These are phyloP conservation scores for Lachancea fermentati DNA, from an alignment of 805 yeast species.

Conservation along the genomic window DNA sequence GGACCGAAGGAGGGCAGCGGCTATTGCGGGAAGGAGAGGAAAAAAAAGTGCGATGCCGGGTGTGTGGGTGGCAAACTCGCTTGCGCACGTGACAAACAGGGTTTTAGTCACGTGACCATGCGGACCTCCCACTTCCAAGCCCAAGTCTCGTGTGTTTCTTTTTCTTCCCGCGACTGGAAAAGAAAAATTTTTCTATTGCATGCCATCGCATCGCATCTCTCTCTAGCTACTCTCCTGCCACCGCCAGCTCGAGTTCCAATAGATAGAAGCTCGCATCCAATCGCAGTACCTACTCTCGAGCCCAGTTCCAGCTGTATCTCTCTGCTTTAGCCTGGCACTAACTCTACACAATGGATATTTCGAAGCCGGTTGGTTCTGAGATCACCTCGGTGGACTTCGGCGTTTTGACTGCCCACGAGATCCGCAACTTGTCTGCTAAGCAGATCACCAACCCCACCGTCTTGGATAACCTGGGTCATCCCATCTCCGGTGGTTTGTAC, in stretches of 20 bases:
- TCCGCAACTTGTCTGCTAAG: conserved; percentile 82
- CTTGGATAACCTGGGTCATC: conserved; percentile 95
- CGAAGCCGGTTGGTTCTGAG: conserved; percentile 94
- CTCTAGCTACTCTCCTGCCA: too few relatives aligned
- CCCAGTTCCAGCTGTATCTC: background rate
- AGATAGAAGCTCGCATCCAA: too few relatives aligned
- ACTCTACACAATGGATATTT: conserved; percentile 69
- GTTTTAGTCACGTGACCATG: background rate
- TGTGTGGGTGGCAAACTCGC: too few relatives aligned
- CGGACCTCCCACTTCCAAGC: too few relatives aligned
- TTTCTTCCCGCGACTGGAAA: too few relatives aligned
- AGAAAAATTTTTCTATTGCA: background rate
- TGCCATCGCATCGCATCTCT: conserved; percentile 11
- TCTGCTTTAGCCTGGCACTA: background rate
- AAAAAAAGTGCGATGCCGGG: too few relatives aligned
- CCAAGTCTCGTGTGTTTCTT: too few relatives aligned
- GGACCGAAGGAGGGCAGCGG: too few relatives aligned
- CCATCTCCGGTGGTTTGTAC: conserved; percentile 87
- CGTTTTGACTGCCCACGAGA: conserved; percentile 73
- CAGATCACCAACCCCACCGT: conserved; percentile 94
- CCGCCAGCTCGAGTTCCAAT: background rate
- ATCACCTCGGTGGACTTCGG: conserved; percentile 90
- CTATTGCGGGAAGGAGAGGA: too few relatives aligned
- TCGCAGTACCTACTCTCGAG: too few relatives aligned
- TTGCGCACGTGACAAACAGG: too few relatives aligned